A percentile compares a stretch with the other conserved stretches of the same genome.
These are phyloP conservation scores for Drechslera avenae DNA, from an alignment of 2,329 filamentous ascomycete genomes.

Conservation along the genomic window DNA sequence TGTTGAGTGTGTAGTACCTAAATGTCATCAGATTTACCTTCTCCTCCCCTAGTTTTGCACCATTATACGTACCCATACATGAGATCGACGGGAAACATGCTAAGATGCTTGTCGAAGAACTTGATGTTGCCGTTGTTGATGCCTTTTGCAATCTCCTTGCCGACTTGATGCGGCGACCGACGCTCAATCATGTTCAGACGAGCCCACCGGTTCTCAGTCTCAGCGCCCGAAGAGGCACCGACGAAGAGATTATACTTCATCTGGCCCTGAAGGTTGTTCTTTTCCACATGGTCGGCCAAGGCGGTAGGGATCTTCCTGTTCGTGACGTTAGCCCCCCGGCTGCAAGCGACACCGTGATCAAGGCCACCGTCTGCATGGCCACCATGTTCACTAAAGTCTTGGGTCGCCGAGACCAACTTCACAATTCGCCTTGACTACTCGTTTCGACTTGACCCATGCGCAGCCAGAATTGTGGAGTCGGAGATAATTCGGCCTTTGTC, in stretches of 20 bases:
- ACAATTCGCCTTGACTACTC: background rate
- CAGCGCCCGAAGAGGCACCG: slow-evolving; percentile 84
- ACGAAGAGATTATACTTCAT: slow-evolving; percentile 87
- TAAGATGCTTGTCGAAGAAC: slow-evolving; percentile 92
- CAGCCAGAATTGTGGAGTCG: slow-evolving; percentile 20
- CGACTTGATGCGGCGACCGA: slow-evolving; percentile 83
- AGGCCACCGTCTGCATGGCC: background rate
- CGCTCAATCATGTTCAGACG: slow-evolving; percentile 86
- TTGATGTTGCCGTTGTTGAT: slow-evolving; percentile 89
- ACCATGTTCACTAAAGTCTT: slow-evolving; percentile 5
- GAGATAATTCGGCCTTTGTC: slow-evolving; percentile 31
- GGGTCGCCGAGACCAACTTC: background rate
- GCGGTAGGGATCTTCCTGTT: slow-evolving; percentile 79
- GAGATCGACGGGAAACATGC: slow-evolving; percentile 87
- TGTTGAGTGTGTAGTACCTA: slow-evolving; percentile 83
- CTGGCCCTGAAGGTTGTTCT: slow-evolving; percentile 78
- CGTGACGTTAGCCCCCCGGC: slow-evolving; percentile 5
- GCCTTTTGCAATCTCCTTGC: slow-evolving; percentile 86
- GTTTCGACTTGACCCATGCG: slow-evolving; percentile 15
- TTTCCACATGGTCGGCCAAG: slow-evolving; percentile 85
- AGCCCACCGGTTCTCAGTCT: slow-evolving; percentile 94
- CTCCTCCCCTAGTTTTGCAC: background rate
- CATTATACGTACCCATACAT: slow-evolving; percentile 64
- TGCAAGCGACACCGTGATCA: background rate
- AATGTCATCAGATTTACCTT: slow-evolving; percentile 5